Percentiles rank a stretch among this genome's conserved stretches.
Conservation (phyloP, 768 basidiomycete species). For the Hortiboletus flavorubellus region DNA sequence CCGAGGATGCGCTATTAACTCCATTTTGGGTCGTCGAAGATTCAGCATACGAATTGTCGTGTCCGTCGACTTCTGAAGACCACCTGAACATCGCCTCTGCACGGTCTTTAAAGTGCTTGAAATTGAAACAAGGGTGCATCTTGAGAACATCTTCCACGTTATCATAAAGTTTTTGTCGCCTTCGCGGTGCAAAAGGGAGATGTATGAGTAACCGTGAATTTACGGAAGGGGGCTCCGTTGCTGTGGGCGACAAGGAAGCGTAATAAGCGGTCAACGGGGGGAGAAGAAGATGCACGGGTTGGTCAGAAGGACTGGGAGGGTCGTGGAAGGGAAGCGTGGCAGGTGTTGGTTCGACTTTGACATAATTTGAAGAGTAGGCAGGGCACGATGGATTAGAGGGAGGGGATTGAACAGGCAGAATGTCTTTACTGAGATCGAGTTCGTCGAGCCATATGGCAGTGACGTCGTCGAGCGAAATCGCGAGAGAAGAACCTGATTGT, state of each 20-base stretch:
- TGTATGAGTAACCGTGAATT: constrained; percentile 37
- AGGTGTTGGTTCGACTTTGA: constrained; percentile 37
- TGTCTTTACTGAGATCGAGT: constrained; percentile 38
- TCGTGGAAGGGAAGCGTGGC: constrained; percentile 26
- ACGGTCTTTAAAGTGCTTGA: constrained; percentile 44
- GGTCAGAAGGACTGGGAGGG: constrained; percentile 12
- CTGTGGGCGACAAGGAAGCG: constrained; percentile 21
- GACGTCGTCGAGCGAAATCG: constrained; percentile 56
- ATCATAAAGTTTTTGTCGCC: constrained; percentile 37
- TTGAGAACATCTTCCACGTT: constrained; percentile 41
- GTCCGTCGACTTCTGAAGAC: constrained; percentile 32
- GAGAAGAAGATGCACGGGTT: constrained; percentile 21
- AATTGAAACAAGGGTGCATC: constrained; percentile 50
- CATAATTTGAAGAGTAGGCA: constrained; percentile 12
- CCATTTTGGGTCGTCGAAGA: constrained; percentile 30
- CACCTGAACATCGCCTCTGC: constrained; percentile 43
- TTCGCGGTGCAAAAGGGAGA: constrained; percentile 39
- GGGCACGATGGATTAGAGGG: constrained; percentile 16
- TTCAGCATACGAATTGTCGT: constrained; percentile 13
- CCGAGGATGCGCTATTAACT: constrained; percentile 17
- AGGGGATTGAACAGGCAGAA: constrained; percentile 18
- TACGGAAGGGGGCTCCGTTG: constrained; percentile 30
- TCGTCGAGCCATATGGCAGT: constrained; percentile 59
- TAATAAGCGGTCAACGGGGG: constrained; percentile 21
- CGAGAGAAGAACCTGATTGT: constrained; percentile 43